A percentile compares a stretch with the other conserved stretches of the same genome.
phyloP scores from a whole-genome alignment of 2,329 filamentous ascomycete species.

The Pseudogymnoascus destructans region DNA sequence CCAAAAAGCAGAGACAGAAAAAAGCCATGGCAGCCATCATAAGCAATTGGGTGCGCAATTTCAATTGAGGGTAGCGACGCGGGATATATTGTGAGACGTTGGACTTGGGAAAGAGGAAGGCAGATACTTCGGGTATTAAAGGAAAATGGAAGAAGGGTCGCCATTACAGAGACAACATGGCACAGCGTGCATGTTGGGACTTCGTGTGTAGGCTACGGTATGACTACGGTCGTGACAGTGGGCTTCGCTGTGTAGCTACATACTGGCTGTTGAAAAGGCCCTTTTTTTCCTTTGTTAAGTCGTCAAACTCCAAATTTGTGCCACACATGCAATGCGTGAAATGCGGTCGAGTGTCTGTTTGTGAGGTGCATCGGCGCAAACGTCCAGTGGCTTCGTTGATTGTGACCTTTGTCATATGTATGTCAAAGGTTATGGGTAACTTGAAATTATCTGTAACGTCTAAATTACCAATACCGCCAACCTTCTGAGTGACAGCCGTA shows the following conservation, averaged over 20 bases:
- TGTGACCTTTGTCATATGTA: not conserved
- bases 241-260: not conserved
- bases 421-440: not conserved
- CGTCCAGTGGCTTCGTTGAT: not conserved
- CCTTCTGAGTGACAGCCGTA: not conserved
- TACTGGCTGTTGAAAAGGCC: not conserved
- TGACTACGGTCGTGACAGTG: not conserved
- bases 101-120: not conserved
- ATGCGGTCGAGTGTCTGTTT: not conserved
- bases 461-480: not conserved
- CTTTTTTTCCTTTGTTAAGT: not conserved
- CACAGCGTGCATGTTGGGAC: not conserved
- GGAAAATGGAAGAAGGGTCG: not conserved
- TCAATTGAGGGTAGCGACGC: not conserved
- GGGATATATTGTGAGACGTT: not conserved
- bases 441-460: not conserved
- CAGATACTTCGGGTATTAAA: not conserved
- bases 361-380: not conserved
- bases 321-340: not conserved
- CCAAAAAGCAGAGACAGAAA: not conserved
- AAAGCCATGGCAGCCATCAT: no score
- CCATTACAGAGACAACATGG: not conserved
- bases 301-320: slow-evolving; percentile 1
- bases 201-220: not conserved
- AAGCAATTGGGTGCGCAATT: not conserved